Evolutionary conservation across 768 basidiomycete species (phyloP), one percentile per base, ranked within the genome.

Genomic region (Calocybe cyanea): DNA sequence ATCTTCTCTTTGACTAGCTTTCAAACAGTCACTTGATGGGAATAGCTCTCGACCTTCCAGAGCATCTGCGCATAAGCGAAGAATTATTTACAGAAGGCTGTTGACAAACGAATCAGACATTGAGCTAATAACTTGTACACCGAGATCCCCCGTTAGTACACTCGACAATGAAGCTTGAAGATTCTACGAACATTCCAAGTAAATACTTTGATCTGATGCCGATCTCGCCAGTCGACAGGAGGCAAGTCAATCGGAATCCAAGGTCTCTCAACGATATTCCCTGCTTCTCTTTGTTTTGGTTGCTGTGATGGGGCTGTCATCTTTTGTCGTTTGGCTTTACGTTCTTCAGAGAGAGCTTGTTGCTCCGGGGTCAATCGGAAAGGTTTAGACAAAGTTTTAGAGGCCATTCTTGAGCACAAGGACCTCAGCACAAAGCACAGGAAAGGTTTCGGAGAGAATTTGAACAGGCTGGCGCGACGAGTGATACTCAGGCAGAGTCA

Each of bases 21-120:
- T 91, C 38, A 94, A 69, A 58, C 90, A 92, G 57, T 88, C 80
- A 54, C 87, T 89, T n/a, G 75, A 81, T 1, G 91, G 90, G 56
- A 92, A 92, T 43, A 92, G 68, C 35, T 87, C 81, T 25, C 90
- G 78, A 34, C 89, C 88, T n/a, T 91, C 51, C 15, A 30, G 23
- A 34, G 19, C n/a, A 13, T 40, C n/a, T 31, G 34, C 31, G 45
- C 28, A 18, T 19, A 18, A 15, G 18, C 8, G 46, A 18, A 37
- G 18, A 19, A 24, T 30, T 33, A 46, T 21, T 25, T 19, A 9
- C 25, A 13, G 19, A 15, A 10, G 28, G 34, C 24, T 36, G 19
- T 25, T 17, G 43, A 42, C 14, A 39, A 7, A 90, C 90, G 82
- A 56, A 92, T 78, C 46, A 92, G 72, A 54, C 74, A 78, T 62